A percentile compares a stretch with the other conserved stretches of the same genome.
Evolutionary conservation across 2,329 filamentous ascomycete genomes (phyloP).

Genomic region (Cytospora chrysosperma): DNA sequence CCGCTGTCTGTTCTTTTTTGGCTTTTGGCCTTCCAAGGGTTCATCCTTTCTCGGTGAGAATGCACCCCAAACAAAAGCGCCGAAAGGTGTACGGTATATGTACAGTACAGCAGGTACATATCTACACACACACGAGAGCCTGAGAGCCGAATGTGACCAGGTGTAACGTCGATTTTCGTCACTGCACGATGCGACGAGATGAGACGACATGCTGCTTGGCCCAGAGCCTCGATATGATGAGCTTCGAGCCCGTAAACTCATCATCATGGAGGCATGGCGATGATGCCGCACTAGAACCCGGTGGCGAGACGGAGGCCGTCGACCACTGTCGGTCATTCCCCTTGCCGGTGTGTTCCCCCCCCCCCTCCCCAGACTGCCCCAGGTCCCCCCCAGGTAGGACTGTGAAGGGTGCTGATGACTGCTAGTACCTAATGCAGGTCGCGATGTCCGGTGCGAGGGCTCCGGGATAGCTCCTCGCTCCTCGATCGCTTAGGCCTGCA

Average conservation of each 20-base stretch:
- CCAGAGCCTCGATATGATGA: too few relatives aligned
- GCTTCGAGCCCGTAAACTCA: too few relatives aligned
- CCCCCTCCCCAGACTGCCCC: too few relatives aligned
- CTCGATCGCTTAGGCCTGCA: neutral
- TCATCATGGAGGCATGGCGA: neutral
- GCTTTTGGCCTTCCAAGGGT: neutral
- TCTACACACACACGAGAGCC: too few relatives aligned
- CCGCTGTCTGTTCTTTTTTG: neutral
- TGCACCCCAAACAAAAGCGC: slow-evolving; percentile 3
- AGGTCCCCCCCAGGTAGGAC: too few relatives aligned
- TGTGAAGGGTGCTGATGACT: neutral
- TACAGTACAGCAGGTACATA: too few relatives aligned
- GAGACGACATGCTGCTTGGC: neutral
- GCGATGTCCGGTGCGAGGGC: neutral
- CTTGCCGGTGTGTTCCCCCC: neutral
- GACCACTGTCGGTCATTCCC: neutral
- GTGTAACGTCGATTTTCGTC: slow-evolving; percentile 12
- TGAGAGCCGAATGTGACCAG: slow-evolving; percentile 14
- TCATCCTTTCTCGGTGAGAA: neutral
- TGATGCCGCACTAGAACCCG: neutral
- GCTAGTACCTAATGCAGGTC: neutral
- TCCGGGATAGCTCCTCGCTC: neutral
- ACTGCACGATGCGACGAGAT: slow-evolving; percentile 1
- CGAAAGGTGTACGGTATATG: too few relatives aligned
- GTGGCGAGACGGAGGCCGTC: neutral